A percentile compares a stretch with the other conserved stretches of the same genome.
phyloP scores from a whole-genome alignment of 225 moss, liverwort and hornwort species.

The Marchantia paleacea region DNA sequence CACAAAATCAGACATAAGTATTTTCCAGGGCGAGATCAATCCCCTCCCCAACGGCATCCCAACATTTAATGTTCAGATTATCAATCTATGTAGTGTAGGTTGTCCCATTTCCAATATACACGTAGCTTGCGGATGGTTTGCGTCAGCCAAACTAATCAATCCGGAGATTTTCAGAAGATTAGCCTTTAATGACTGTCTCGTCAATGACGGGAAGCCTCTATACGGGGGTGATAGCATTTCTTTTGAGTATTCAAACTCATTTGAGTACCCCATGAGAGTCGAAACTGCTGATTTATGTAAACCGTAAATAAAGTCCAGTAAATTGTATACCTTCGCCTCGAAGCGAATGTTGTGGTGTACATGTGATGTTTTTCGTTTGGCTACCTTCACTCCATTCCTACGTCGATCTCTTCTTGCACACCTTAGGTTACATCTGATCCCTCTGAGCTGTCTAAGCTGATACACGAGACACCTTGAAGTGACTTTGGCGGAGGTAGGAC shows the following conservation, averaged over 20 bases:
- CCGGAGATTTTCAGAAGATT: conserved; percentile 31
- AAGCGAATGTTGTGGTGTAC: too few species aligned
- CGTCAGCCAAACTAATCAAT: conserved; percentile 35
- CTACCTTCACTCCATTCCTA: neutral
- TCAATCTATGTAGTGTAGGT: conserved; percentile 28
- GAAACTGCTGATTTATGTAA: conserved; percentile 17
- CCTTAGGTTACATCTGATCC: neutral
- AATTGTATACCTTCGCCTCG: neutral
- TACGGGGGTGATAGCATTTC: conserved; percentile 25
- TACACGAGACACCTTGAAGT: neutral
- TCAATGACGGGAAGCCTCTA: conserved; percentile 31
- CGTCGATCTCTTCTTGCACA: neutral
- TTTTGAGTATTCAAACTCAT: conserved; percentile 37
- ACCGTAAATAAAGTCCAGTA: conserved; percentile 13
- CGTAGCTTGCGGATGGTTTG: conserved; percentile 39
- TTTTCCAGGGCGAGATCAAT: conserved; percentile 35
- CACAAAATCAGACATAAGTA: conserved; percentile 34
- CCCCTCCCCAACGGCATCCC: conserved; percentile 45
- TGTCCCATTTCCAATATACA: conserved; percentile 30
- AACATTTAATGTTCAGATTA: conserved; percentile 38
- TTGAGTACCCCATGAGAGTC: conserved; percentile 37
- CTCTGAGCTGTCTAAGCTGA: neutral
- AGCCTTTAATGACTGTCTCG: conserved; percentile 36
- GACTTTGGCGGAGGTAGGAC: neutral
- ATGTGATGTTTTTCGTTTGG: neutral